A percentile compares a stretch with the other conserved stretches of the same genome.
Conservation (phyloP, 352 stramenopile genomes). For the Blastocystis sp. region DNA sequence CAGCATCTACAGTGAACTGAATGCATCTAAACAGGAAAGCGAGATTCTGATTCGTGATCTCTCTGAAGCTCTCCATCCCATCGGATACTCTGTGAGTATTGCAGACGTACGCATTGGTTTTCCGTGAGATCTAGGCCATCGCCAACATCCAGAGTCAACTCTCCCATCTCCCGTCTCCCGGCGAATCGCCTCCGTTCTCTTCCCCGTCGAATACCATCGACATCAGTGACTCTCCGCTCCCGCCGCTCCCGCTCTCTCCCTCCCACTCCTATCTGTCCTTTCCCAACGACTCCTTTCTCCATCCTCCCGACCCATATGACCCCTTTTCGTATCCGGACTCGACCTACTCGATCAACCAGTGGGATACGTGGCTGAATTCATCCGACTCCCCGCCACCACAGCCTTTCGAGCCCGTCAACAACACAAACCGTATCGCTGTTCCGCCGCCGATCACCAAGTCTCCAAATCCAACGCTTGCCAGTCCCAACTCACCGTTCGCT, state of each 20-base stretch:
- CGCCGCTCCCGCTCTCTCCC: background rate
- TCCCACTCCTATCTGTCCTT: background rate
- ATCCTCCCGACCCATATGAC: background rate
- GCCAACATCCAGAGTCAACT: background rate
- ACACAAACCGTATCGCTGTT: background rate
- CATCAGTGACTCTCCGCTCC: background rate
- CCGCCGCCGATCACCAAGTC: background rate
- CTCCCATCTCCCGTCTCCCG: background rate
- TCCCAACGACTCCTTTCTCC: background rate
- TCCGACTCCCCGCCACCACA: background rate
- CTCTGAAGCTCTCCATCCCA: background rate
- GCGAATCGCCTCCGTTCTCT: background rate
- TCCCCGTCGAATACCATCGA: background rate
- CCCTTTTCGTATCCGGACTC: background rate
- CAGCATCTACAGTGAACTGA: background rate
- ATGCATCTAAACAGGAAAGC: constrained; percentile 11
- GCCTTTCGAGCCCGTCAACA: background rate
- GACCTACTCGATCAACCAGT: background rate
- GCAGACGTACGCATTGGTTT: background rate
- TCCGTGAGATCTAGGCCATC: background rate
- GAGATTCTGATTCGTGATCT: background rate
- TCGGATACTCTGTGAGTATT: background rate
- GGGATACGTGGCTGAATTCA: background rate
- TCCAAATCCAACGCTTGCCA: background rate
- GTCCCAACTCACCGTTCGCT: constrained; percentile 22